Evolutionary conservation across 2,329 filamentous ascomycete species (phyloP).

Genomic region (Camptophora hylomeconis): DNA sequence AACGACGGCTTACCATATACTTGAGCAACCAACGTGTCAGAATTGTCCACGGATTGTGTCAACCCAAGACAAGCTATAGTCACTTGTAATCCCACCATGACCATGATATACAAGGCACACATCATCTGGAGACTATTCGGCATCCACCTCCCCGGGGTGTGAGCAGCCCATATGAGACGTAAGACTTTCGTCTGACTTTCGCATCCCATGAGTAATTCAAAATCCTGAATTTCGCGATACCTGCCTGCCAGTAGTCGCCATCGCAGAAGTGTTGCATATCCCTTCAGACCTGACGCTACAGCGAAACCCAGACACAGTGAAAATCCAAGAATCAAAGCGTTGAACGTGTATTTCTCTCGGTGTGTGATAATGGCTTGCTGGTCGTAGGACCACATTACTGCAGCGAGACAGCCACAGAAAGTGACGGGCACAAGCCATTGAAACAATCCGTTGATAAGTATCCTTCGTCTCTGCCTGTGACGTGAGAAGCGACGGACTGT

Average conservation of each 20-base stretch:
- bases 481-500: slow-evolving; percentile 14
- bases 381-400: slow-evolving; percentile 10
- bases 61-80: slow-evolving; percentile 15
- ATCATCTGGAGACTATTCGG: slow-evolving; percentile 13
- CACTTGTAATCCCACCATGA: slow-evolving; percentile 13
- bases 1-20: too few relatives aligned
- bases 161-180: slow-evolving; percentile 9
- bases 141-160: slow-evolving; percentile 8
- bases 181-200: slow-evolving; percentile 14
- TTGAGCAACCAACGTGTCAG: slow-evolving; percentile 1
- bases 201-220: slow-evolving; percentile 16
- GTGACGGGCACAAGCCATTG: slow-evolving; percentile 11
- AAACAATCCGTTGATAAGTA: slow-evolving; percentile 9
- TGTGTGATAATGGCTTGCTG: slow-evolving; percentile 8
- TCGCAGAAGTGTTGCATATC: slow-evolving; percentile 14
- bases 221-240: slow-evolving; percentile 15
- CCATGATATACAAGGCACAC: slow-evolving; percentile 11
- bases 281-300: slow-evolving; percentile 11
- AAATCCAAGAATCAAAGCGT: slow-evolving; percentile 14
- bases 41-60: slow-evolving; percentile 15
- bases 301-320: slow-evolving; percentile 14
- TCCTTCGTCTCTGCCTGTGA: slow-evolving; percentile 10
- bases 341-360: slow-evolving; percentile 15
- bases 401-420: slow-evolving; percentile 12
- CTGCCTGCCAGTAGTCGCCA: slow-evolving; percentile 15